These are phyloP conservation scores for Oryza punctata DNA, from an alignment of 176 grass and related monocot genomes.

Conservation along the genomic window DNA sequence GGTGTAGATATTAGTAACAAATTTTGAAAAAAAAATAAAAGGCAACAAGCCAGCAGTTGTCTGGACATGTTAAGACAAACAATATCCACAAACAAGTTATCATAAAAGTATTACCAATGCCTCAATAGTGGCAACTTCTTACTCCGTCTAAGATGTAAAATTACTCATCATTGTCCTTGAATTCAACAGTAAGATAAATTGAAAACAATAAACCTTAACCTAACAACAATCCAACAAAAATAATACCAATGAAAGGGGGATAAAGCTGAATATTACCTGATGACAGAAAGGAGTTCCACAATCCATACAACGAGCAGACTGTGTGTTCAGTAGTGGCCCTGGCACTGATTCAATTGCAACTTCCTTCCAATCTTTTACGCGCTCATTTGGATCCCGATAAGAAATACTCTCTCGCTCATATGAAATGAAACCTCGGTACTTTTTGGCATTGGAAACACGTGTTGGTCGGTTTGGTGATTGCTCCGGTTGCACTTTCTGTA, in stretches of 20 bases:
- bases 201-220: slow-evolving; percentile 22
- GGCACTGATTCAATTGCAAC: slow-evolving; percentile 89
- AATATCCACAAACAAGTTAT: neutral
- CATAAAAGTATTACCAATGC: neutral
- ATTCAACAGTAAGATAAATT: slow-evolving; percentile 15
- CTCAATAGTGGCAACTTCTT: neutral
- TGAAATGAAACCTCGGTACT: slow-evolving; percentile 80
- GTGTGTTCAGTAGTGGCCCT: slow-evolving; percentile 81
- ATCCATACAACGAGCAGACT: slow-evolving; percentile 99
- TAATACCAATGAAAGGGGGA: neutral
- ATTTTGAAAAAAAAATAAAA: slow-evolving; percentile 7
- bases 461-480: slow-evolving; percentile 57
- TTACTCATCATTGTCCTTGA: neutral
- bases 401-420: slow-evolving; percentile 86
- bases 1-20: neutral
- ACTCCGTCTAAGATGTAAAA: neutral
- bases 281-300: slow-evolving; percentile 99
- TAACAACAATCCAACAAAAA: neutral
- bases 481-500: slow-evolving; percentile 50
- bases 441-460: slow-evolving; percentile 61
- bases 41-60: neutral
- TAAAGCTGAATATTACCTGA: slow-evolving; percentile 58
- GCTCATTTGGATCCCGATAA: slow-evolving; percentile 74
- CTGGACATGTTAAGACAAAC: neutral
- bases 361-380: slow-evolving; percentile 89